phyloP scores from a whole-genome alignment of 306 rosid genomes.

The Vigna mungo region DNA sequence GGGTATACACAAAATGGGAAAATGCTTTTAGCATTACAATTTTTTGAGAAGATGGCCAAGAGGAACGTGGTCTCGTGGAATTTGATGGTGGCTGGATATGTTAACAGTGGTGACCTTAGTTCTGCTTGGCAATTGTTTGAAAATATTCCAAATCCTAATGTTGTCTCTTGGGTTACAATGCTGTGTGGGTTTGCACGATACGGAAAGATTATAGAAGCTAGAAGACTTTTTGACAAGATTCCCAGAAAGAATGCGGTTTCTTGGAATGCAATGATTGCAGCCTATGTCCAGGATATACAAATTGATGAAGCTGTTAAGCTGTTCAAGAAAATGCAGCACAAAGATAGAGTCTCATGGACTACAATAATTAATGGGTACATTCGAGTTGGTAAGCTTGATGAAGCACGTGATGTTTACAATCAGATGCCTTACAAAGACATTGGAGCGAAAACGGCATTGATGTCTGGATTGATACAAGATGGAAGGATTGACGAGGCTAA shows the following conservation, averaged over 20 bases:
- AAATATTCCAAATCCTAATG: constrained; percentile 65
- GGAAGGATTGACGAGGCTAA: constrained; percentile 73
- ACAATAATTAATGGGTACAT: constrained; percentile 75
- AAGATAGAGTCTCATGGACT: constrained; percentile 87
- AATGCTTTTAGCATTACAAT: constrained; percentile 59
- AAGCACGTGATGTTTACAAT: constrained; percentile 62
- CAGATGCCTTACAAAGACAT: constrained; percentile 76
- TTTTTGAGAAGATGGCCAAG: constrained; percentile 68
- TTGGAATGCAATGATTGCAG: constrained; percentile 94
- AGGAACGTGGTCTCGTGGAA: constrained; percentile 84
- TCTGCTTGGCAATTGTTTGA: constrained; percentile 73
- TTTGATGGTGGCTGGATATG: constrained; percentile 76
- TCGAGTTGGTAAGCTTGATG: constrained; percentile 57
- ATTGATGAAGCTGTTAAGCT: constrained; percentile 66
- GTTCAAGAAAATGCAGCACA: constrained; percentile 67
- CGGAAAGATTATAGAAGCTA: constrained; percentile 65
- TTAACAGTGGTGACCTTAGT: constrained; percentile 62
- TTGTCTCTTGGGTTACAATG: constrained; percentile 77
- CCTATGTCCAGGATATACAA: constrained; percentile 68
- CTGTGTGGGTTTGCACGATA: constrained; percentile 71
- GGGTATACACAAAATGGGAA: constrained; percentile 80
- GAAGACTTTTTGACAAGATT: constrained; percentile 68
- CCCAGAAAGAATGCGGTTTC: constrained; percentile 74
- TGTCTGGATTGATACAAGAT: constrained; percentile 70
- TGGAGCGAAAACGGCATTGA: constrained; percentile 80